Evolutionary conservation across 1,284 basidiomycete species (phyloP), one percentile per base, ranked within the genome.

Genomic region (Acaromyces ingoldii): DNA sequence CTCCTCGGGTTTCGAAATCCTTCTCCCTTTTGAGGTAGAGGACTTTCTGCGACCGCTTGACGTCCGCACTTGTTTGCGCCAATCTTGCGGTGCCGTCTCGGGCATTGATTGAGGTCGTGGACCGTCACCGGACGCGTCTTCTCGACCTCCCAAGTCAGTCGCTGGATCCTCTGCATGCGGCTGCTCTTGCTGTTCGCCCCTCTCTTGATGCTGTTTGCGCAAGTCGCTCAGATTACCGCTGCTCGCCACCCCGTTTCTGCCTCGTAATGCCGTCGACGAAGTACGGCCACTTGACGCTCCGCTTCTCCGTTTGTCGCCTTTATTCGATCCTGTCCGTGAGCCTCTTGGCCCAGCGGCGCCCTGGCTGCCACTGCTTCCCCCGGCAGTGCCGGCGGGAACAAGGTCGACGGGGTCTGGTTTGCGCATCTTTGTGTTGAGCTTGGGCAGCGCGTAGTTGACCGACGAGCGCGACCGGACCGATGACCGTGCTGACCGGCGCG

Each of bases 341-440:
- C 7, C n/a, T n/a, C 33, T 28, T 6, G 29, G 21, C 4, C 26
- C 21, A 13, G n/a, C 36, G 11, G 29, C n/a, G 17, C 43, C 31
- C 38, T 34, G 24, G 17, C 17, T 2, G 5, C 10, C 38, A 17
- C 17, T 34, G 5, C 10, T 24, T 40, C 33, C 33, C 19, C 33
- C 19, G 11, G 22, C 30, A 15, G 21, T 45, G 3, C n/a, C n/a
- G n/a, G 42, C 55, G 17, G 52, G 53, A 4, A 38, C 49, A 25
- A 49, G 26, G 24, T 55, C 65, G 33, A 44, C 56, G 0, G 66
- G 66, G 40, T 74, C 71, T 2, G 72, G 72, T 42, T 73, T 74
- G 33, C 72, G 64, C 72, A 74, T 74, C 64, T 74, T 74, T 33
- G 72, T 75, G 52, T 75, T 75, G 43, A 75, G 64, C 41, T 75